Evolutionary conservation across 371 early-diverging fungal genomes (phyloP).

Genomic region (Nematocida displodere): DNA sequence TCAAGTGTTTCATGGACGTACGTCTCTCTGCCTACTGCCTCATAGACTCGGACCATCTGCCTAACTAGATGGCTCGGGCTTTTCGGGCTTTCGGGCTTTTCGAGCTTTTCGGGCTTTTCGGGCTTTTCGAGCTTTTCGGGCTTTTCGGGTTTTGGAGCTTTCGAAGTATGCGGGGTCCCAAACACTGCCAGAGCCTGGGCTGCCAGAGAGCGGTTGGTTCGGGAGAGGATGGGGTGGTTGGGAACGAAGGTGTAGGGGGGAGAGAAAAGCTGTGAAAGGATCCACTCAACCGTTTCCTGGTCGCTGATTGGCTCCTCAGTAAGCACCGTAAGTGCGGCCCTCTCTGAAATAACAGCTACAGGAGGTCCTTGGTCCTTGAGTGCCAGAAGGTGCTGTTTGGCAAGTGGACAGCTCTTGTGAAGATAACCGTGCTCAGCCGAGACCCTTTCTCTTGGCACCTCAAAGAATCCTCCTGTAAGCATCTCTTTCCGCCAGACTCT

Average conservation of each 20-base stretch:
- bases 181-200: background rate
- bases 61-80: no score
- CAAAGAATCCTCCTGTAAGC: background rate
- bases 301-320: no score
- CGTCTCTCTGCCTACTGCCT: no score
- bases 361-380: no score
- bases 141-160: background rate
- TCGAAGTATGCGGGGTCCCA: background rate
- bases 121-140: background rate
- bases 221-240: background rate
- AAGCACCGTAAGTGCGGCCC: no score
- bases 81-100: background rate
- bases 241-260: background rate
- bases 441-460: background rate
- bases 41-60: no score
- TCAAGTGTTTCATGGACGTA: no score
- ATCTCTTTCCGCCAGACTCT: background rate
- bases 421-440: no score
- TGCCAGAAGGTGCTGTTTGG: no score
- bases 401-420: no score
- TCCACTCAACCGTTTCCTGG: no score
- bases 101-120: background rate
- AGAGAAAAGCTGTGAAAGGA: background rate
- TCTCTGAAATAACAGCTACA: no score
- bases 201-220: background rate